These are phyloP conservation scores for Stropharia rugosoannulata DNA, from an alignment of 768 basidiomycete species.

Conservation along the genomic window DNA sequence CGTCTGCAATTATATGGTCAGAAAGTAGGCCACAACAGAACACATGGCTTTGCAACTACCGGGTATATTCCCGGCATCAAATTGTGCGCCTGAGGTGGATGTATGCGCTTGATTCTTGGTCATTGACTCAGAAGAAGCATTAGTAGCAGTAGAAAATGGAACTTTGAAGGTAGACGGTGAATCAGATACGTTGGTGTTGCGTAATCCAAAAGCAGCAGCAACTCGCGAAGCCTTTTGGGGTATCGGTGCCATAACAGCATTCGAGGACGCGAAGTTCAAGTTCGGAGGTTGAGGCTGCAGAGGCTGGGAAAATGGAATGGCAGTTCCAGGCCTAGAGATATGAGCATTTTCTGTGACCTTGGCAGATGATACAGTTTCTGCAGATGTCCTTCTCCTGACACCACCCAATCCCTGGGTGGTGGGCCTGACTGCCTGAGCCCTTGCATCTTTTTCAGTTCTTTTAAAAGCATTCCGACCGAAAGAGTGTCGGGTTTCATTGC, in stretches of 20 bases:
- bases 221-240: conserved; percentile 20
- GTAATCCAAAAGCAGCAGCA: conserved; percentile 19
- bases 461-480: neutral
- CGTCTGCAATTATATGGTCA: neutral
- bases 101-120: conserved; percentile 27
- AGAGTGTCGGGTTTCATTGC: neutral
- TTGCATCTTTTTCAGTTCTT: neutral
- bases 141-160: conserved; percentile 13
- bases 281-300: conserved; percentile 1
- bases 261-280: neutral
- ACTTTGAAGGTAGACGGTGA: conserved; percentile 16
- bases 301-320: conserved; percentile 20
- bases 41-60: neutral
- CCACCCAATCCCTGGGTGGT: conserved; percentile 12
- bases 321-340: conserved; percentile 25
- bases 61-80: conserved; percentile 1
- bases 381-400: conserved; percentile 11
- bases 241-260: conserved; percentile 20
- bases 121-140: neutral
- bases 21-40: neutral
- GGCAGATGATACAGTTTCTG: conserved; percentile 2
- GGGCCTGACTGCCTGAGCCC: neutral
- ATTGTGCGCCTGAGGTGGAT: conserved; percentile 11
- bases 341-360: conserved; percentile 2
- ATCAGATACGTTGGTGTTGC: conserved; percentile 8